Evolutionary conservation across 108 stramenopile genomes (phyloP), one percentile per base, ranked within the genome.

Genomic region (Phaeodactylum tricornutum): DNA sequence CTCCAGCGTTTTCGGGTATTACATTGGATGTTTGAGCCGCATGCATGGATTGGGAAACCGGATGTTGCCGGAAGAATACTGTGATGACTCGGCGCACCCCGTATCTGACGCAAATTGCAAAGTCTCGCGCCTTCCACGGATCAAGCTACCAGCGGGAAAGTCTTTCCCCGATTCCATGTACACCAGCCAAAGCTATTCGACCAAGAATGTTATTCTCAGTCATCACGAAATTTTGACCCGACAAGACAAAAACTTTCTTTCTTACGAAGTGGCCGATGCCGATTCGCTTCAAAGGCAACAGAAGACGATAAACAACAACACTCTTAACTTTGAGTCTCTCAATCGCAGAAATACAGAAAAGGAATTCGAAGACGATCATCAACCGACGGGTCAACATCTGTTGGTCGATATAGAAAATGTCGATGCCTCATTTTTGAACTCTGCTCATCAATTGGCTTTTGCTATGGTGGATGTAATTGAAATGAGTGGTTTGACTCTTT

Each of bases 391-490:
- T 35, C 81, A 85, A 51, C 87, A 90, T 55, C 45, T 84, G 24
- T 39, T 81, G 37, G 60, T 91, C 33, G 88, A 91, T 47, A 78
- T 91, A 33, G 72, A 79, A 47, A 55, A 81, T 57, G 75, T 84
- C n/a, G 62, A 76, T 28, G 24, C 38, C 12, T n/a, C 29, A 4
- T 81, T 88, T 41, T 63, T 88, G n/a, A 76, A 77, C 51, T 77
- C 77, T 11, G 75, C 80, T 53, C 50, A 68, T 31, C 49, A 59
- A 4, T 38, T 88, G 25, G 74, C 69, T 16, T 35, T 53, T 8
- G 79, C 82, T 11, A 82, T 84, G 75, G 37, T 81, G 27, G 66
- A 84, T 6, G 37, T 82, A 16, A 57, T 75, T 9, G 40, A 68
- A 8, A 59, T 67, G 35, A 60, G 72, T 25, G 62, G 63, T 20